Conservation (phyloP, 2,329 filamentous ascomycete species). For the Xylariomycetidae sp. region DNA sequence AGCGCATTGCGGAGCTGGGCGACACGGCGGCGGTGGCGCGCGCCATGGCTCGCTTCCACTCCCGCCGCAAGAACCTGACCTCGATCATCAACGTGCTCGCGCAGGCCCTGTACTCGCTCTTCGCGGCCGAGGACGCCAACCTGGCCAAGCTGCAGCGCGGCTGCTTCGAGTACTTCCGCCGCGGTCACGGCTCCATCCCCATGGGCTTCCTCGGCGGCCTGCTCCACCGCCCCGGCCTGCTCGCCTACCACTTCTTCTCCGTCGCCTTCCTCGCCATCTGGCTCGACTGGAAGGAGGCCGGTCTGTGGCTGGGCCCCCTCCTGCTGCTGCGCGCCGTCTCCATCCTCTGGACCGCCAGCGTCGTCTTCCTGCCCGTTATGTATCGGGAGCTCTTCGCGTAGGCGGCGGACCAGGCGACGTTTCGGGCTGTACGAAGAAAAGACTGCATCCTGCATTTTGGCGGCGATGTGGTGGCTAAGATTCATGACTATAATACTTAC, state of each 20-base stretch:
- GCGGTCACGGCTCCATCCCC: slow-evolving; percentile 69
- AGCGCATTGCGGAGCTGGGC: slow-evolving; percentile 60
- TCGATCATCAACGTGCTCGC: slow-evolving; percentile 97
- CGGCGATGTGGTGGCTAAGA: too few species aligned
- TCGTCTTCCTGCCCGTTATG: slow-evolving; percentile 79
- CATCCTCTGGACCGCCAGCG: slow-evolving; percentile 73
- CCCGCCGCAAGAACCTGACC: slow-evolving; percentile 74
- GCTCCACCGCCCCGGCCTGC: slow-evolving; percentile 66
- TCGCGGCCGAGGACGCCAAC: slow-evolving; percentile 75
- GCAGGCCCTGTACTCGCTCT: slow-evolving; percentile 85
- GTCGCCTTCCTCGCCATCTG: slow-evolving; percentile 87
- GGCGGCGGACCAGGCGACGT: too few species aligned
- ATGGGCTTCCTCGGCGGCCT: slow-evolving; percentile 77
- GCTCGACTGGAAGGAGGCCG: slow-evolving; percentile 46
- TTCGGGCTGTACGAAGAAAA: too few species aligned
- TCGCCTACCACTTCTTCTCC: slow-evolving; percentile 90
- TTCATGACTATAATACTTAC: too few species aligned
- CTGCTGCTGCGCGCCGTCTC: slow-evolving; percentile 58
- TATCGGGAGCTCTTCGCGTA: slow-evolving; percentile 52
- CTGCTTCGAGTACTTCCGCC: slow-evolving; percentile 89
- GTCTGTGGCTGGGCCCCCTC: slow-evolving; percentile 56
- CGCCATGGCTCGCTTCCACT: slow-evolving; percentile 75
- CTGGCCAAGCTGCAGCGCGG: slow-evolving; percentile 77
- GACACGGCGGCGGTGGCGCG: slow-evolving; percentile 59
- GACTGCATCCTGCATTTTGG: too few species aligned